phyloP scores from a whole-genome alignment of 2,329 filamentous ascomycete genomes.

The Boeremia lycopersici region DNA sequence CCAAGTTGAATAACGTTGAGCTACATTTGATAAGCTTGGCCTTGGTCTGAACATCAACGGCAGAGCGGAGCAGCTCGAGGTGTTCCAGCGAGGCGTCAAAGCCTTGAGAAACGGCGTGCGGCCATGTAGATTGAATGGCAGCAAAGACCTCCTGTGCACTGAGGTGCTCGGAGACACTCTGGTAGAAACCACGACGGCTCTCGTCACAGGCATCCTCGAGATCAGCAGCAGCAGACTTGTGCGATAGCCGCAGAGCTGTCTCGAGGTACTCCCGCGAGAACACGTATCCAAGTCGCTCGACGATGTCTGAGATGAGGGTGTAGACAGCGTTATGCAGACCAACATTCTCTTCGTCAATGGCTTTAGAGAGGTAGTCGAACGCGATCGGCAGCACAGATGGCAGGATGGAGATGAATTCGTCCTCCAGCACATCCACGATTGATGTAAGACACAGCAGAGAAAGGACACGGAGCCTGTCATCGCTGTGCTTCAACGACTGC shows the following conservation, averaged over 20 bases:
- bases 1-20: slow-evolving; percentile 66
- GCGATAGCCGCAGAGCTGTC: slow-evolving; percentile 73
- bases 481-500: slow-evolving; percentile 75
- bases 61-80: slow-evolving; percentile 70
- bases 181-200: slow-evolving; percentile 71
- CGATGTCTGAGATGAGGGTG: slow-evolving; percentile 76
- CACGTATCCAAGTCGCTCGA: slow-evolving; percentile 89
- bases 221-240: slow-evolving; percentile 68
- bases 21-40: slow-evolving; percentile 77
- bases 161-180: slow-evolving; percentile 76
- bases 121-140: slow-evolving; percentile 76
- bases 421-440: slow-evolving; percentile 83
- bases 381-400: slow-evolving; percentile 75
- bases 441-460: slow-evolving; percentile 89
- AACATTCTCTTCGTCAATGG: slow-evolving; percentile 60
- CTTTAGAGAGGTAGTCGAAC: slow-evolving; percentile 72
- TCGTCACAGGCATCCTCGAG: slow-evolving; percentile 68
- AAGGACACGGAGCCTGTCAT: slow-evolving; percentile 76
- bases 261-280: slow-evolving; percentile 77
- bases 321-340: slow-evolving; percentile 83
- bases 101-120: slow-evolving; percentile 65
- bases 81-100: slow-evolving; percentile 66
- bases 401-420: slow-evolving; percentile 82
- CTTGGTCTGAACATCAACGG: slow-evolving; percentile 81
- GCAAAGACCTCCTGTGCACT: slow-evolving; percentile 77